Evolutionary conservation across 805 yeast genomes (phyloP).

Genomic region (Metschnikowia lochheadii): DNA sequence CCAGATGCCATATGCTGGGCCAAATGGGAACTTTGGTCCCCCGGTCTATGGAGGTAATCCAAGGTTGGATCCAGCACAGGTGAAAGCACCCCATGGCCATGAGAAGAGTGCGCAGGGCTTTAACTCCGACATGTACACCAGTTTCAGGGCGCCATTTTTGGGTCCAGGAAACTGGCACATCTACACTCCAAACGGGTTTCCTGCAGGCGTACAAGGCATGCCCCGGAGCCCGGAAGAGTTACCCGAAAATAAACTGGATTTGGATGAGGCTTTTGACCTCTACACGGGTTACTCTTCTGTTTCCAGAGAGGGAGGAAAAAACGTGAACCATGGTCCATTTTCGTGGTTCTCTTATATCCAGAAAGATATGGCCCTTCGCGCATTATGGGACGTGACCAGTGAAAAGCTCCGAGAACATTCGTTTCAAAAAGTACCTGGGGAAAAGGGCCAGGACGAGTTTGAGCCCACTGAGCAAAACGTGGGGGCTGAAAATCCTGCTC

Average conservation of each 20-base stretch:
- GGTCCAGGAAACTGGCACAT: background rate
- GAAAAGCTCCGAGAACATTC: background rate
- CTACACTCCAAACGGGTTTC: background rate
- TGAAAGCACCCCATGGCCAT: background rate
- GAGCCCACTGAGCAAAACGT: background rate
- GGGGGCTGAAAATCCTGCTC: background rate
- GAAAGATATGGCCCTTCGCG: conserved; percentile 36
- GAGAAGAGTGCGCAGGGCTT: background rate
- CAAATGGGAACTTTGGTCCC: background rate
- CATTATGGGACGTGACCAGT: conserved; percentile 10
- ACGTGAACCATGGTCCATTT: conserved; percentile 50
- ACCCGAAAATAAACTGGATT: background rate
- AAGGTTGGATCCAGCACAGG: background rate
- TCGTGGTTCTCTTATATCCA: conserved; percentile 46
- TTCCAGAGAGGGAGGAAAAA: conserved; percentile 28
- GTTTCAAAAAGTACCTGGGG: background rate
- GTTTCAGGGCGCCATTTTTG: background rate
- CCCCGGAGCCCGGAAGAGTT: background rate
- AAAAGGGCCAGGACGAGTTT: background rate
- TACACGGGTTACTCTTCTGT: conserved; percentile 43
- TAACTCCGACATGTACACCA: background rate
- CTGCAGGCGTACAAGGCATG: background rate
- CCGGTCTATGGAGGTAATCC: background rate
- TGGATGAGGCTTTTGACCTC: conserved; percentile 38
- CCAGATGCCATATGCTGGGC: background rate